Evolutionary conservation across 805 yeast species (phyloP).

Genomic region (Starmerella riodocensis): DNA sequence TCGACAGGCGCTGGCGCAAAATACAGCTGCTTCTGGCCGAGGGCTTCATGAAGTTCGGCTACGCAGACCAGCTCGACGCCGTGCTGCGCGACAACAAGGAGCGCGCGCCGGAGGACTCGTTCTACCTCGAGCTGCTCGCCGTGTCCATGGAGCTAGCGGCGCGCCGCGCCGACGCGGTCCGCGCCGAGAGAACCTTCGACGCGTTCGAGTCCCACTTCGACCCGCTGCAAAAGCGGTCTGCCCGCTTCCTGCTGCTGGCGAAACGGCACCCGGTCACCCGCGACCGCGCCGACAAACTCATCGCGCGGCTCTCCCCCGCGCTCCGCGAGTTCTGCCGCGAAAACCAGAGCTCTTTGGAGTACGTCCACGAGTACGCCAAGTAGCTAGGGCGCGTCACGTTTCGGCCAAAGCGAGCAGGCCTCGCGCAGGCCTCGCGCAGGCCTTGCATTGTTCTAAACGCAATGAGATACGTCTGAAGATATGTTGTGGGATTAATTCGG

Average conservation of each 20-base stretch:
- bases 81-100: background rate
- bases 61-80: conserved; percentile 1
- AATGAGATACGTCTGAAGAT: no score
- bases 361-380: conserved; percentile 9
- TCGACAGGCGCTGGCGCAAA: background rate
- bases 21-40: conserved; percentile 7
- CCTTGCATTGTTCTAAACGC: no score
- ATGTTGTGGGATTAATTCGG: no score
- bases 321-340: background rate
- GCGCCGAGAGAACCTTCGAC: conserved; percentile 18
- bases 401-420: no score
- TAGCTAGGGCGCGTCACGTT: no score
- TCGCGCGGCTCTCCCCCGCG: background rate
- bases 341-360: background rate
- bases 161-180: conserved; percentile 15
- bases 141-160: conserved; percentile 19
- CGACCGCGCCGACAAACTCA: background rate
- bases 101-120: no score
- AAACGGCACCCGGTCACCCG: background rate
- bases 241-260: conserved; percentile 10
- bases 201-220: conserved; percentile 9
- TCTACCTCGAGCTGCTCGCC: conserved; percentile 14
- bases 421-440: no score
- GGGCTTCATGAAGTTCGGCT: conserved; percentile 14
- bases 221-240: conserved; percentile 1